A percentile compares a stretch with the other conserved stretches of the same genome.
These are phyloP conservation scores for Melastoma malabathricum DNA, from an alignment of 345 rosid species.

Conservation along the genomic window DNA sequence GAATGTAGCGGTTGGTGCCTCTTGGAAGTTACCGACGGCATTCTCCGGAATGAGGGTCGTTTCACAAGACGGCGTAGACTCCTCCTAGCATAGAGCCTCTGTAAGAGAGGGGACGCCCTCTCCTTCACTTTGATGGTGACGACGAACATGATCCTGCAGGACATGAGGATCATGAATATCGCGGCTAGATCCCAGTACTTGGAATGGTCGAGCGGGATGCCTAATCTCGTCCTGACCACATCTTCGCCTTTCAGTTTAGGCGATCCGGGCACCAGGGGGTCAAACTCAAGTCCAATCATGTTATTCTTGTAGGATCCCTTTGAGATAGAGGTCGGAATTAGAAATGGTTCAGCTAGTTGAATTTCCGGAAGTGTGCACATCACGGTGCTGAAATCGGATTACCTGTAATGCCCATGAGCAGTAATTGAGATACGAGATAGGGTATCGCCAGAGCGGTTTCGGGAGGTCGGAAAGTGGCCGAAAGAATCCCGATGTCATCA, in stretches of 20 bases:
- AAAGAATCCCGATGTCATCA: conserved; percentile 15
- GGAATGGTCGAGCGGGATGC: conserved; percentile 15
- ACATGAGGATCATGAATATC: conserved; percentile 12
- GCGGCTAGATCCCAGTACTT: conserved; percentile 29
- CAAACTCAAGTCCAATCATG: conserved; percentile 71
- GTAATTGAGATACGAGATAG: conserved; percentile 12
- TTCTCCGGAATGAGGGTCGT: conserved; percentile 49
- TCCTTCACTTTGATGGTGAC: conserved; percentile 15
- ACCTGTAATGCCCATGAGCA: conserved; percentile 15
- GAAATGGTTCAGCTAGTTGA: background rate
- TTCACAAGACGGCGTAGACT: conserved; percentile 37
- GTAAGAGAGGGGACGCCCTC: conserved; percentile 26
- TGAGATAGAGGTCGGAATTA: no score
- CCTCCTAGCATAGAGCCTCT: conserved; percentile 31
- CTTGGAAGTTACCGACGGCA: conserved; percentile 26
- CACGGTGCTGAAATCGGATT: background rate
- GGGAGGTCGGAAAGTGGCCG: conserved; percentile 9
- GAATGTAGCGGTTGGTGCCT: conserved; percentile 41
- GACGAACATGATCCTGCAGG: conserved; percentile 13
- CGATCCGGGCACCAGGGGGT: conserved; percentile 43
- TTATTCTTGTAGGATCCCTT: conserved; percentile 88
- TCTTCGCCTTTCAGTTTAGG: conserved; percentile 55
- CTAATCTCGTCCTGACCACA: conserved; percentile 18
- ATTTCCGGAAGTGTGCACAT: background rate
- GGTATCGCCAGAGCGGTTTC: conserved; percentile 13